phyloP scores from a whole-genome alignment of 768 basidiomycete species.

The Ramaria sp. region DNA sequence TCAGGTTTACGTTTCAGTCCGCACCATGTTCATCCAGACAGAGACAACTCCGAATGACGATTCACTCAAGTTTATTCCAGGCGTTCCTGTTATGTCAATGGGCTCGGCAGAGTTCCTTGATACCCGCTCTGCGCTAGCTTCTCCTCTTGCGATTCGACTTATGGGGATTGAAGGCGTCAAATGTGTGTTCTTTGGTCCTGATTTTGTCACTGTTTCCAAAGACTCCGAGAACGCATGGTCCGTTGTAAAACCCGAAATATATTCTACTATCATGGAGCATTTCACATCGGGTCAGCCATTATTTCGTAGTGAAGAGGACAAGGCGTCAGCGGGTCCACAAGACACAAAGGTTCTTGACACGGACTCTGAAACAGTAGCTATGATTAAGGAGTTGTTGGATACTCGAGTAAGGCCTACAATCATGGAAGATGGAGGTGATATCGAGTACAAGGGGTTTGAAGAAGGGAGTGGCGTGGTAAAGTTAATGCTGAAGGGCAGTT shows the following conservation, averaged over 20 bases:
- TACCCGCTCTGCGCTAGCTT: constrained; percentile 72
- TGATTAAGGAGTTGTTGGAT: constrained; percentile 97
- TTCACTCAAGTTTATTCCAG: constrained; percentile 96
- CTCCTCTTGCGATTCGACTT: constrained; percentile 87
- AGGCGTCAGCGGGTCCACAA: constrained; percentile 76
- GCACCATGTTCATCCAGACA: constrained; percentile 98
- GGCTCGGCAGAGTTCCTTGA: constrained; percentile 94
- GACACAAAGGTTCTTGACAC: constrained; percentile 91
- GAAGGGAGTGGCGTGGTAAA: constrained; percentile 58
- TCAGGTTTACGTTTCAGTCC: constrained; percentile 31
- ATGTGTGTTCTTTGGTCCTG: constrained; percentile 89
- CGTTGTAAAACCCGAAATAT: constrained; percentile 92
- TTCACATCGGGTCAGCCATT: constrained; percentile 86
- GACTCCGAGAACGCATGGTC: constrained; percentile 78
- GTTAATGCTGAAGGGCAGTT: constrained; percentile 93
- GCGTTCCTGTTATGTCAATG: constrained; percentile 73
- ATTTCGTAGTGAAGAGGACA: constrained; percentile 75
- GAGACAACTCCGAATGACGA: constrained; percentile 96
- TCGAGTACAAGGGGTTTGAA: constrained; percentile 90
- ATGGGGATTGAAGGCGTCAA: constrained; percentile 92
- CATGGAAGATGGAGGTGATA: constrained; percentile 98
- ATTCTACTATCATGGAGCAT: constrained; percentile 92
- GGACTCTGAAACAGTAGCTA: constrained; percentile 93
- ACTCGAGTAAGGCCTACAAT: constrained; percentile 93
- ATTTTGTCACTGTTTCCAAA: constrained; percentile 96